Evolutionary conservation across 2,329 filamentous ascomycete genomes (phyloP).

Genomic region (Microsporum ferrugineum): DNA sequence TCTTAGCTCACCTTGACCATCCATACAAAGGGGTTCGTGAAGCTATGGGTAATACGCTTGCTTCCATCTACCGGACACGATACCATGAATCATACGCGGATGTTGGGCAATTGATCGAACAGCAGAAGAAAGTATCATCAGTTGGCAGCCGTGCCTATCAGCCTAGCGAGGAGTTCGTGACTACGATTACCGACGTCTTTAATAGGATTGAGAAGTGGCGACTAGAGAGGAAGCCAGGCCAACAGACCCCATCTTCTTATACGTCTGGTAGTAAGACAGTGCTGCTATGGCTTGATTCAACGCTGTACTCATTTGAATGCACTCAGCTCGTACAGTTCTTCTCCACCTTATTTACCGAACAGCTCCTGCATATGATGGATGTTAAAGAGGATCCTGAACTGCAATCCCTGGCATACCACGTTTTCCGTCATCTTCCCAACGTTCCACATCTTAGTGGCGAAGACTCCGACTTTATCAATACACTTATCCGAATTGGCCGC

Average conservation of each 20-base stretch:
- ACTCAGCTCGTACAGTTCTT: slow-evolving; percentile 86
- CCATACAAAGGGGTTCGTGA: slow-evolving; percentile 97
- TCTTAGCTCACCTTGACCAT: slow-evolving; percentile 83
- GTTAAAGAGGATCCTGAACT: slow-evolving; percentile 96
- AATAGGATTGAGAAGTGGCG: slow-evolving; percentile 75
- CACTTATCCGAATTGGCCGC: slow-evolving; percentile 77
- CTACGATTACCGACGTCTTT: slow-evolving; percentile 65
- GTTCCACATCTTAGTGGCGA: slow-evolving; percentile 83
- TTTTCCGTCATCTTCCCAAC: slow-evolving; percentile 92
- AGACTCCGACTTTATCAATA: slow-evolving; percentile 70
- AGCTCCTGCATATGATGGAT: slow-evolving; percentile 98
- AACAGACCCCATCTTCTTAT: slow-evolving; percentile 87
- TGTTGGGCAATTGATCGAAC: slow-evolving; percentile 60
- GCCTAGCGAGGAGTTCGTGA: slow-evolving; percentile 60
- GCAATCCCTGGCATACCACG: slow-evolving; percentile 86
- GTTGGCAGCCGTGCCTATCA: slow-evolving; percentile 76
- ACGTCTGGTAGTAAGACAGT: slow-evolving; percentile 95
- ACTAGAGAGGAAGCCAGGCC: slow-evolving; percentile 67
- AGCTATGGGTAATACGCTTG: slow-evolving; percentile 80
- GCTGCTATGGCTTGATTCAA: slow-evolving; percentile 85
- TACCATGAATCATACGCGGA: slow-evolving; percentile 90
- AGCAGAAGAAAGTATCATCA: slow-evolving; percentile 67
- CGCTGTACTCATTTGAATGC: slow-evolving; percentile 83
- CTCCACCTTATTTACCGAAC: slow-evolving; percentile 75
- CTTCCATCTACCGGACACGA: slow-evolving; percentile 76